Base-by-base conservation (phyloP, 2,329 filamentous ascomycete species). In the Alternaria alternata region DNA sequence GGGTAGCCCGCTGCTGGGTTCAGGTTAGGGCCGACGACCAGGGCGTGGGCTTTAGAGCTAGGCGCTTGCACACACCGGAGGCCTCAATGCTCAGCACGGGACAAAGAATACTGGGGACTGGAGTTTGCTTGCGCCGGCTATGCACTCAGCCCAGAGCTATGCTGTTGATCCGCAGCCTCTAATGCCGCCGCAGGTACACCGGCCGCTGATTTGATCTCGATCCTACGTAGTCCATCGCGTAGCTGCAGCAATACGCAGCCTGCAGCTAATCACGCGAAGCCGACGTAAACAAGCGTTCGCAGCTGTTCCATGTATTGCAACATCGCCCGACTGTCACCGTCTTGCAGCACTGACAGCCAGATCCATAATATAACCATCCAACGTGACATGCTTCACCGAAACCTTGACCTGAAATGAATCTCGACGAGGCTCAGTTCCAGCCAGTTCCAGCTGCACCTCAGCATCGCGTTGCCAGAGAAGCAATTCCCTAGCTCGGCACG, bases 31-130 rank as follows among this genome's bases (percentile, higher is more conserved):
- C 63, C 59, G 63, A 61, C 58, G 54, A 51, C 48, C 51, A 55
- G 61, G 67, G 75, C 64, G 70, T 68, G 68, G 70, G 72, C 70
- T 60, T 44, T 46, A 24, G 46, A 32, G 30, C 62, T 67, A 69
- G 66, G 67, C 67, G 70, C 67, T 48, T 70, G 70, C 68, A 69
- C 69, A 67, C 68, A 66, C 65, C 54, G 67, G 65, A 59, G 59
- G 62, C 65, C 64, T 68, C 65, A 64, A 68, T 69, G 65, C 63
- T 64, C 60, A 67, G 61, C 58, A 68, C 68, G 67, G 67, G 66
- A 66, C 59, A 38, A 42, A 54, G 24, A 47, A 51, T 30, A 62
- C 46, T 59, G 55, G 59, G 59, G 44, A 58, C 49, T 51, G 69
- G 63, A 66, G 63, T 59, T 62, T 72, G 69, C 64, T 65, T 41